Evolutionary conservation across 331 rosid genomes (phyloP), one percentile per base, ranked within the genome.

Genomic region (Rosa hybrid): DNA sequence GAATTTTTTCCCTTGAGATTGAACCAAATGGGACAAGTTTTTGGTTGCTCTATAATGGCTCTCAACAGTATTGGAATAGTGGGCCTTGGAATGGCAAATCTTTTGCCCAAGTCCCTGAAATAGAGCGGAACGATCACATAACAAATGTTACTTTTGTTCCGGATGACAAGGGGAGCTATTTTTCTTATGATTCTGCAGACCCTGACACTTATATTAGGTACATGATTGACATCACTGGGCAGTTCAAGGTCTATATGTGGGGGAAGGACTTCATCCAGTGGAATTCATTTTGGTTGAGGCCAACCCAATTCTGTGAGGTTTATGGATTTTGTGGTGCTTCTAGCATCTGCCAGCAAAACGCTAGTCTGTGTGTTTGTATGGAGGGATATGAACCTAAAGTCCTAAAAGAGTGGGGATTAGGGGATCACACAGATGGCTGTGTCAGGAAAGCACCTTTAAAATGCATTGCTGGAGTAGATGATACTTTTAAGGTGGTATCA

Each of bases 311-410:
- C 16, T 76, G 84, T 8, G 71, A 69, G 25, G 65, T 59, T 16
- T 80, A 72, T 53, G 81, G 54, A 39, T 71, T 53, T 6, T 60
- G 74, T 9, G 87, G 81, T 7, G 30, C 71, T n/a, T 85, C 50
- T 65, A 16, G 71, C 34, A 69, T 56, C 14, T 85, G 85, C 68
- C 48, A 17, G 75, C 75, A 60, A 27, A 17, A 42, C 6, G 14
- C 10, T 0, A 77, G 42, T 23, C 16, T 54, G 14, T 84, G 90
- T 77, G 74, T 7, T 18, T 87, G 90, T 71, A 39, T 84, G 27
- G 27, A 11, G 42, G 85, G 86, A 7, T 86, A 75, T 68, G 51
- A 76, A 54, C 81, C 84, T 5, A 64, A 25, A 21, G 4, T 30
- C 4, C 71, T 48, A 9, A 5, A n/a, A 9, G 57, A 54, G 18